Conservation (phyloP, 805 yeast genomes). For the Scheffersomyces ergatensis region DNA sequence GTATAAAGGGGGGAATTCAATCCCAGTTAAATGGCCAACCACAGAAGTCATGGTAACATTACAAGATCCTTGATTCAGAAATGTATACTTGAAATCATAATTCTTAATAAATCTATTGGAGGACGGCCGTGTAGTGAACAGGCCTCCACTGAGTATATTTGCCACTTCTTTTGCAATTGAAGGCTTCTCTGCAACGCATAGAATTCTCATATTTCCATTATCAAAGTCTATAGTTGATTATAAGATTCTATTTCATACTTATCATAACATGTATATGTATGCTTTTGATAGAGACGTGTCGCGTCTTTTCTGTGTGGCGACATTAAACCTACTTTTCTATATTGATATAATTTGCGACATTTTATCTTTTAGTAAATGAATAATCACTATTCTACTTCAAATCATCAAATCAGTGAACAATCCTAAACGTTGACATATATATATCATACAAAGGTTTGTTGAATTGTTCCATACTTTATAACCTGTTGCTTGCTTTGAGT, state of each 20-base stretch:
- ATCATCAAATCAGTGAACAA: too few relatives aligned
- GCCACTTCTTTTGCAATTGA: constrained; percentile 89
- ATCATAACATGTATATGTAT: too few relatives aligned
- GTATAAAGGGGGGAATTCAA: constrained; percentile 62
- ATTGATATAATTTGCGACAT: too few relatives aligned
- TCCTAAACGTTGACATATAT: too few relatives aligned
- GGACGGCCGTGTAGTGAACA: constrained; percentile 45
- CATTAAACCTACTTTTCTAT: too few relatives aligned
- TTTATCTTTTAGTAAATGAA: too few relatives aligned
- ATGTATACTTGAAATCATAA: constrained; percentile 70
- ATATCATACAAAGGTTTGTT: too few relatives aligned
- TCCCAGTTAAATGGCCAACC: constrained; percentile 73
- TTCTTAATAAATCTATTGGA: constrained; percentile 66
- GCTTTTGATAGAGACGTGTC: background rate
- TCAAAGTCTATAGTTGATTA: background rate
- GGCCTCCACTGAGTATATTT: constrained; percentile 72
- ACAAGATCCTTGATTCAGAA: constrained; percentile 61
- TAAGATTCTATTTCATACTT: too few relatives aligned
- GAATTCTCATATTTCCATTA: constrained; percentile 56
- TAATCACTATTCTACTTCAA: too few relatives aligned
- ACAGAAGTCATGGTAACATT: constrained; percentile 91
- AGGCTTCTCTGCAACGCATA: constrained; percentile 97
- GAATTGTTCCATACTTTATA: too few relatives aligned
- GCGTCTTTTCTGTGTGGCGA: too few relatives aligned
- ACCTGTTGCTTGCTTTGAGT: too few relatives aligned